Evolutionary conservation across 1,284 basidiomycete species (phyloP), one percentile per base, ranked within the genome.

Genomic region (Clitocybe nebularis): DNA sequence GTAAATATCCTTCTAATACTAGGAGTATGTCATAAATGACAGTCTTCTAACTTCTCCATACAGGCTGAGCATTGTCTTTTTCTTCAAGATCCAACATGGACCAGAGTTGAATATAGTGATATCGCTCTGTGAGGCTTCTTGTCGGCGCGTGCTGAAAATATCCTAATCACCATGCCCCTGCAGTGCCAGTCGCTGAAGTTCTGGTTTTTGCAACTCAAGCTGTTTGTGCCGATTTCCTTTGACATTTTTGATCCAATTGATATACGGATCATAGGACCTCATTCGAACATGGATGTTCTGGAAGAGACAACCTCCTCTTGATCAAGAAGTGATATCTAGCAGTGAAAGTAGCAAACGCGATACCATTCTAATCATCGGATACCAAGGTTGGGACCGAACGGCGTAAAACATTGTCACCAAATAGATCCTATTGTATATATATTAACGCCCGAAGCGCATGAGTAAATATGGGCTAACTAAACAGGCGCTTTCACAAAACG

Each of bases 251-350:
- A n/a, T n/a, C n/a, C n/a, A n/a, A n/a, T n/a, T n/a, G n/a, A n/a
- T n/a, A n/a, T n/a, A n/a, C 23, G 6, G 23, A 6, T 25, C 19
- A 24, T 37, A 14, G 56, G 54, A 58, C 42, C 45, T 58, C 16
- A 10, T 55, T 5, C 40, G 48, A 1, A 46, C 41, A 7, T 58
- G 55, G 54, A 55, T 52, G 43, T 55, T 54, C 35, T 56, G 56
- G 56, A 54, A 44, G 14, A 32, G 39, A 34, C 46, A 13, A 14
- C 41, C 47, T 33, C n/a, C 20, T 3, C 35, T 36, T 43, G n/a
- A n/a, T n/a, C n/a, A n/a, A n/a, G n/a, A n/a, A n/a, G n/a, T n/a
- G n/a, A n/a, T n/a, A n/a, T n/a, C n/a, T n/a, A n/a, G n/a, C n/a
- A n/a, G n/a, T n/a, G n/a, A n/a, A n/a, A n/a, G n/a, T n/a, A n/a